Base-by-base conservation (phyloP, 768 basidiomycete genomes). In the Chlorophyllum brunneum region DNA sequence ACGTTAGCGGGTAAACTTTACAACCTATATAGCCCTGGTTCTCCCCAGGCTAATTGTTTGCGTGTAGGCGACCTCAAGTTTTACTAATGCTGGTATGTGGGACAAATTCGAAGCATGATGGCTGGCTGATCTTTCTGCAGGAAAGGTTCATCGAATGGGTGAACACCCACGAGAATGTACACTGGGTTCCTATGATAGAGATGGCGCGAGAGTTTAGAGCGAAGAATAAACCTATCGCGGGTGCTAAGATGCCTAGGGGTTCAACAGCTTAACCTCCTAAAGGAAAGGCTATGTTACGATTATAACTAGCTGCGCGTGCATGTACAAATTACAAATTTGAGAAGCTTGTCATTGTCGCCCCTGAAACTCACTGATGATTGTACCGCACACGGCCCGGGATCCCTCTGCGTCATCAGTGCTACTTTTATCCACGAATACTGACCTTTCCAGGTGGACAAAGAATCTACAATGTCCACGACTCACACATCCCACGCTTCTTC, bases 141-240 rank as follows among this genome's bases (percentile, higher is more conserved):
- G 83, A 88, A 61, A 75, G 83, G 38, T 85, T 87, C 65, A 86
- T 88, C 56, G 81, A 86, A 59, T 86, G 84, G 82, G 70, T 88
- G 34, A 85, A 86, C 59, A 78, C 76, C 4, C 85, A 86, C 61
- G 79, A 81, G 13, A 77, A 81, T 42, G 78, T 88, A 2, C 74
- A 86, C 50, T 88, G 83, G 82, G 83, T 82, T 23, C 79, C 82
- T 9, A 79, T 87, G 79, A 75, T 78, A 56, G 80, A 85, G 53
- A 84, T 88, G 77, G 78, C 79, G 13, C 67, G 73, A 40, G 82
- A 83, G 29, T 85, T 86, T 61, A 76, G 83, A 54, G 68, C 67
- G 18, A 79, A 78, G 57, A 75, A 72, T 41, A 63, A 73, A 24
- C 76, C 81, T 0, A 67, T 70, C 0, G 51, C 68, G 13, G 78